Evolutionary conservation across 768 basidiomycete species (phyloP), one percentile per base, ranked within the genome.

Genomic region (Tylopilus sp.): DNA sequence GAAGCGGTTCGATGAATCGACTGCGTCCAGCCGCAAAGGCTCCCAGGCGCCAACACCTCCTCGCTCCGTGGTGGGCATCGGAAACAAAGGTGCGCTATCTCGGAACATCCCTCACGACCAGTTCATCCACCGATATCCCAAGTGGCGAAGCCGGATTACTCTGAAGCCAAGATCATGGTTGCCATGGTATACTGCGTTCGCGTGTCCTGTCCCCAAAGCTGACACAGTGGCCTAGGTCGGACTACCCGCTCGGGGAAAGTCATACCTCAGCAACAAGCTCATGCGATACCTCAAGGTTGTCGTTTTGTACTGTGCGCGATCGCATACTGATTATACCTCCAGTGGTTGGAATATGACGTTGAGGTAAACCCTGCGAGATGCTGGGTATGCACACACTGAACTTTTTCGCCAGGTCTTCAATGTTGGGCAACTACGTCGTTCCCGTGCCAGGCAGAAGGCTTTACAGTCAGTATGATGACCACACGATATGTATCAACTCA

Each of bases 261-360:
- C 95, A 2, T 99, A 98, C 70, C 81, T 99, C 53, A 94, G 91
- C 68, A 99, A 99, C 71, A 98, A 95, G 73, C 81, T 99, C 55
- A 93, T 85, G 87, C 82, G 95, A 53, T 99, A 99, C 68, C 78
- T 99, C 38, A 89, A 91, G 71, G 95, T 92, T 57, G 79, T 67
- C 18, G 25, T 54, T 46, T 53, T 21, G 52, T 25, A 40, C 28
- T 47, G 3, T 28, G 15, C 47, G 15, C 47, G 48, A 6, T 35
- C 49, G 44, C 49, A 33, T 48, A 25, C 51, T 57, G 31, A 59
- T 44, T 53, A 40, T 43, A 26, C 15, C 33, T 22, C n/a, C 58
- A 98, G 94, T 99, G 97, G 97, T 79, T 99, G 40, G 97, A 99
- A 70, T 99, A 98, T 68, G 83, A 95, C 58, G 95, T 97, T 58